Conservation (phyloP, 495 filamentous ascomycete species). For the Trichoderma parareesei region DNA sequence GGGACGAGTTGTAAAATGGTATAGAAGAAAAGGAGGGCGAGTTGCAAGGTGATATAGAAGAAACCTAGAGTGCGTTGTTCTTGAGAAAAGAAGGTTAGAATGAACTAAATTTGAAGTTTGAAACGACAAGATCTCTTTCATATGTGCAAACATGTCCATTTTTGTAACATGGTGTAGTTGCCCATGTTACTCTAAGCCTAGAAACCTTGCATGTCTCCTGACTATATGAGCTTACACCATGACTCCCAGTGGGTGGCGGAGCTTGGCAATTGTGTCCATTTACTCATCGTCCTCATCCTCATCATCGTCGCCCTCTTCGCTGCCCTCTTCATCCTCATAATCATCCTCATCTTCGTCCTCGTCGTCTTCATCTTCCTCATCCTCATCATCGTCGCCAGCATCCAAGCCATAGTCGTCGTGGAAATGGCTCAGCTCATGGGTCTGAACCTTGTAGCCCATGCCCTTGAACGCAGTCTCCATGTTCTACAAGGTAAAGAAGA, state of each 20-base stretch:
- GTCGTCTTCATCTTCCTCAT: conserved; percentile 57
- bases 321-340: conserved; percentile 21
- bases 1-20: conserved; percentile 27
- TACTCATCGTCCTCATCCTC: conserved; percentile 32
- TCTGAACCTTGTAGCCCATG: conserved; percentile 68
- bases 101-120: too few relatives aligned
- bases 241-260: neutral
- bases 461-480: conserved; percentile 62
- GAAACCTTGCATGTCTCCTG: neutral
- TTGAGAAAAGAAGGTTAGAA: neutral
- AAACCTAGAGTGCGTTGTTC: neutral
- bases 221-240: neutral
- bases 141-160: too few relatives aligned
- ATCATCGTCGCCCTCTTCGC: conserved; percentile 25
- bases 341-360: conserved; percentile 45
- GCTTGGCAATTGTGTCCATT: neutral
- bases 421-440: conserved; percentile 70
- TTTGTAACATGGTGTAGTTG: too few relatives aligned
- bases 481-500: conserved; percentile 35
- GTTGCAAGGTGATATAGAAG: neutral
- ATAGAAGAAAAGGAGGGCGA: neutral
- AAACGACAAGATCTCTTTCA: too few relatives aligned
- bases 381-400: conserved; percentile 56
- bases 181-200: too few relatives aligned
- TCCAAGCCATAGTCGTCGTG: conserved; percentile 87